phyloP scores from a whole-genome alignment of 805 yeast genomes.

The Monosporozyma aerobia region DNA sequence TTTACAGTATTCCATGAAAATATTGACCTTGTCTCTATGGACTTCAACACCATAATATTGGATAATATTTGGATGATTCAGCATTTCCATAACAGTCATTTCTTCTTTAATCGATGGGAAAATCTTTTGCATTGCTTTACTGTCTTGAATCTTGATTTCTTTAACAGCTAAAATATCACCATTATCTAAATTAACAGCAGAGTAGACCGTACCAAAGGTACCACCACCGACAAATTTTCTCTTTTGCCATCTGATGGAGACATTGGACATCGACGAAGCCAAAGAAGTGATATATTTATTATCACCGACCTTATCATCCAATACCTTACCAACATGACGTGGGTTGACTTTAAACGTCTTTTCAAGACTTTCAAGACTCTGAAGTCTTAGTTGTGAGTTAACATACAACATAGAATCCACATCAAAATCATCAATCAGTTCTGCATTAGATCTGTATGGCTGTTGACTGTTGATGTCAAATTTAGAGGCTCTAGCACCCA shows the following conservation, averaged over 20 bases:
- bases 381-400: conserved; percentile 59
- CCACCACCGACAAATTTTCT: conserved; percentile 93
- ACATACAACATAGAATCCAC: conserved; percentile 47
- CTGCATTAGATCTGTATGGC: conserved; percentile 24
- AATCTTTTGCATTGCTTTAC: conserved; percentile 73
- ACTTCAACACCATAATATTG: conserved; percentile 97
- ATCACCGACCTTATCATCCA: conserved; percentile 80
- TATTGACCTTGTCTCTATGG: conserved; percentile 88
- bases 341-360: conserved; percentile 36
- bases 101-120: conserved; percentile 90
- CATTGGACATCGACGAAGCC: conserved; percentile 82
- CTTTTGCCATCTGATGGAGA: conserved; percentile 95
- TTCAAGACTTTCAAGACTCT: conserved; percentile 57
- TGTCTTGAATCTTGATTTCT: conserved; percentile 84
- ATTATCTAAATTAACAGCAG: conserved; percentile 85
- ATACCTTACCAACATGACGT: conserved; percentile 67
- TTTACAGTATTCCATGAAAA: conserved; percentile 96
- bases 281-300: conserved; percentile 78
- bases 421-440: conserved; percentile 38
- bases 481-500: conserved; percentile 85
- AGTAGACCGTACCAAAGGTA: conserved; percentile 87
- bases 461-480: conserved; percentile 38
- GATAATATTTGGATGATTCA: conserved; percentile 92
- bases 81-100: conserved; percentile 91
- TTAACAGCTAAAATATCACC: conserved; percentile 97